Evolutionary conservation across 2,329 filamentous ascomycete species (phyloP).

Genomic region (Ophiocordyceps camponoti-rufipedis): DNA sequence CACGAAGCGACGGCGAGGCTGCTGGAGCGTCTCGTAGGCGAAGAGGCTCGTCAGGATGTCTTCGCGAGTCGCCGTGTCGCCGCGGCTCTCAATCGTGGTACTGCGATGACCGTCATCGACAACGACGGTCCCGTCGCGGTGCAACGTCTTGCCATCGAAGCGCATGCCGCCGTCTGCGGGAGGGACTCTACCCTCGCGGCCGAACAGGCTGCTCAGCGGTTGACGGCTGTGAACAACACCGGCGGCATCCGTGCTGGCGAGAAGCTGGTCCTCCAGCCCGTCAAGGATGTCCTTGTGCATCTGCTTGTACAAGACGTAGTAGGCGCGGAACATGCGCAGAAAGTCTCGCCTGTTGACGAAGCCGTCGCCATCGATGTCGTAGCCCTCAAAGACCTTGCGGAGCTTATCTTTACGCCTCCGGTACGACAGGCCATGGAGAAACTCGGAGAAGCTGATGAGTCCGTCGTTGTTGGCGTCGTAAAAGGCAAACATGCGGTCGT

Average conservation of each 20-base stretch:
- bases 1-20: slow-evolving; percentile 11
- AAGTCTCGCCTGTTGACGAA: slow-evolving; percentile 77
- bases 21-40: slow-evolving; percentile 15
- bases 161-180: slow-evolving; percentile 35
- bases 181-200: slow-evolving; percentile 52
- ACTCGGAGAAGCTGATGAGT: slow-evolving; percentile 83
- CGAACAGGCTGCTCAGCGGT: slow-evolving; percentile 57
- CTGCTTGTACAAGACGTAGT: slow-evolving; percentile 79
- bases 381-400: slow-evolving; percentile 64
- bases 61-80: slow-evolving; percentile 41
- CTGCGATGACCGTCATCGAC: slow-evolving; percentile 38
- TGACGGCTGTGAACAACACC: slow-evolving; percentile 60
- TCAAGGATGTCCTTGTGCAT: slow-evolving; percentile 72
- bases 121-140: slow-evolving; percentile 44
- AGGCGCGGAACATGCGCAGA: slow-evolving; percentile 77
- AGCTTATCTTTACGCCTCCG: slow-evolving; percentile 51
- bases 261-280: slow-evolving; percentile 58
- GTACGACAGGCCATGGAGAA: slow-evolving; percentile 64
- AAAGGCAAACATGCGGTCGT: slow-evolving; percentile 91
- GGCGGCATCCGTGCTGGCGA: slow-evolving; percentile 56
- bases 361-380: slow-evolving; percentile 79
- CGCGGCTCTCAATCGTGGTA: slow-evolving; percentile 39
- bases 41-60: slow-evolving; percentile 40
- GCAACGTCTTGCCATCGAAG: slow-evolving; percentile 48
- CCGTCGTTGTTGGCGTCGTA: slow-evolving; percentile 85